Percentiles rank a stretch among this genome's conserved stretches.
Evolutionary conservation across 805 yeast species (phyloP).

Genomic region (Saccharomycopsis capsularis): DNA sequence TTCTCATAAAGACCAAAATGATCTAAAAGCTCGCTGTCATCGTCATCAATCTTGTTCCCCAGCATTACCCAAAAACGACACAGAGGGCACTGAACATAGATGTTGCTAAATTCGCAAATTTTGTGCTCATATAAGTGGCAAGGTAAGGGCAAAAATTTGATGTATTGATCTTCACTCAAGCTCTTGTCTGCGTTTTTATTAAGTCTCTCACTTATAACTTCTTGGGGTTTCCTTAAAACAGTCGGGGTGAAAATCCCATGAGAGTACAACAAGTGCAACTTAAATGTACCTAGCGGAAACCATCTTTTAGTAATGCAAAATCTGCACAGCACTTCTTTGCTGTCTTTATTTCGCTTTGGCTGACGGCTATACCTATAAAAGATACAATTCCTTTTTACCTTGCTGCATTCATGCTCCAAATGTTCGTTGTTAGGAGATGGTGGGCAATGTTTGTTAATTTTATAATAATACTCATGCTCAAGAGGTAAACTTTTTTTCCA

Average conservation of each 20-base stretch:
- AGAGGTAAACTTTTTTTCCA: background rate
- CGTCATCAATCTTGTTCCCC: conserved; percentile 7
- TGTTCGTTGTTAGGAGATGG: background rate
- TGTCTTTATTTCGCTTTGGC: background rate
- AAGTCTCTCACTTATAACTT: background rate
- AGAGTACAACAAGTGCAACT: conserved; percentile 21
- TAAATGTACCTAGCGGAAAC: conserved; percentile 23
- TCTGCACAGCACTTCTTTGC: conserved; percentile 9
- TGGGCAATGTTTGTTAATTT: conserved; percentile 7
- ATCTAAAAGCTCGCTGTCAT: conserved; percentile 3
- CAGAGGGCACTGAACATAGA: conserved; percentile 8
- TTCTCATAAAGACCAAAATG: conserved; percentile 15
- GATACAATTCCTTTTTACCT: background rate
- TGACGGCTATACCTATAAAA: conserved; percentile 1
- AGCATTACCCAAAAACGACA: conserved; percentile 16
- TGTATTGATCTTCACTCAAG: background rate
- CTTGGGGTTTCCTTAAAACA: background rate
- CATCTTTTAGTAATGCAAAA: conserved; percentile 19
- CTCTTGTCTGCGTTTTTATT: background rate
- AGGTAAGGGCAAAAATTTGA: conserved; percentile 11
- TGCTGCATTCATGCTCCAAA: background rate
- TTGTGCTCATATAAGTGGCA: conserved; percentile 1
- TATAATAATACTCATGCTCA: background rate
- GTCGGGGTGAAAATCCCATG: conserved; percentile 16
- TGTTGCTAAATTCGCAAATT: conserved; percentile 1